Conservation (phyloP, 1,139 yeast genomes). For the Saccharomyces hybrid region DNA sequence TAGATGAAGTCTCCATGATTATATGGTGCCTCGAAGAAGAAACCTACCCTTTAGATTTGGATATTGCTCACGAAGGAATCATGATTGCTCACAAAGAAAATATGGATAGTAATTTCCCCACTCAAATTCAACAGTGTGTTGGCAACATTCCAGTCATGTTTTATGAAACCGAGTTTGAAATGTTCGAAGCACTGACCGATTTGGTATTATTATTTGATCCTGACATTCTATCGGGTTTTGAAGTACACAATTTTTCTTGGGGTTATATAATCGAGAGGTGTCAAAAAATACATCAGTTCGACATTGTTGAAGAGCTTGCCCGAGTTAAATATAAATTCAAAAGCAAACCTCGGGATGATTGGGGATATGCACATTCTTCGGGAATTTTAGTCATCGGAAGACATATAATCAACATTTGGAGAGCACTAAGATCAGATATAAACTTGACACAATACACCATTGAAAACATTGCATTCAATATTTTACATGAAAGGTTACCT, state of each 20-base stretch:
- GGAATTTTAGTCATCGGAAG: slow-evolving; percentile 65
- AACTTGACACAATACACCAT: slow-evolving; percentile 61
- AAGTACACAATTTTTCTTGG: slow-evolving; percentile 76
- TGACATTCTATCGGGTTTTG: slow-evolving; percentile 81
- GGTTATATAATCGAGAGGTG: slow-evolving; percentile 76
- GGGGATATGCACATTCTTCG: slow-evolving; percentile 81
- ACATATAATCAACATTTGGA: slow-evolving; percentile 79
- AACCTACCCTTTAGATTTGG: slow-evolving; percentile 32
- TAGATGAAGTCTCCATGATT: slow-evolving; percentile 51
- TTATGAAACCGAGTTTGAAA: slow-evolving; percentile 46
- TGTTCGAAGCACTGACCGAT: slow-evolving; percentile 48
- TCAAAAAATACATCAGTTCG: slow-evolving; percentile 39
- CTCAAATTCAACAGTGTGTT: slow-evolving; percentile 14
- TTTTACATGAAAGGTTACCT: slow-evolving; percentile 63
- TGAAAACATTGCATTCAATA: slow-evolving; percentile 66
- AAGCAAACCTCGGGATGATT: slow-evolving; percentile 57
- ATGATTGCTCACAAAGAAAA: slow-evolving; percentile 23
- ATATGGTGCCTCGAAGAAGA: slow-evolving; percentile 56
- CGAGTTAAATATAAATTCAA: slow-evolving; percentile 43
- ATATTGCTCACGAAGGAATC: slow-evolving; percentile 33
- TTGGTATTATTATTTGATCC: slow-evolving; percentile 69
- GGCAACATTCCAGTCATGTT: slow-evolving; percentile 20
- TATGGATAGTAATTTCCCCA: slow-evolving; percentile 1
- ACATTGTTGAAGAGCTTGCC: slow-evolving; percentile 46
- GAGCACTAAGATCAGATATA: slow-evolving; percentile 57